These are phyloP conservation scores for Xylariaceae sp. DNA, from an alignment of 2,329 filamentous ascomycete species.

Conservation along the genomic window DNA sequence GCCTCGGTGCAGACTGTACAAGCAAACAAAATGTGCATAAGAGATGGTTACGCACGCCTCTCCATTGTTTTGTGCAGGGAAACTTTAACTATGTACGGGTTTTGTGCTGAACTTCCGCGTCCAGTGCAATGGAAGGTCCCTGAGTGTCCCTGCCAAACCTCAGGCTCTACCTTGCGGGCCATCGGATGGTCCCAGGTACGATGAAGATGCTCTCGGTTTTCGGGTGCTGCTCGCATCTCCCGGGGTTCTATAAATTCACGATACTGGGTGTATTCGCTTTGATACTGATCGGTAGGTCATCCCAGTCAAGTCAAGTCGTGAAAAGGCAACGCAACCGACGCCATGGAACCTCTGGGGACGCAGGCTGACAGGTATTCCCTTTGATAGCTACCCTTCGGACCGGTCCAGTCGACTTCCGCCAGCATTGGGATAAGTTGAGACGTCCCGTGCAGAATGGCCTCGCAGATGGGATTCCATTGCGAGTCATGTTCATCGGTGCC, in stretches of 20 bases:
- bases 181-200: constrained; percentile 11
- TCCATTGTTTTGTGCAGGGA: no score
- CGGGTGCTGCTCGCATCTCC: constrained; percentile 23
- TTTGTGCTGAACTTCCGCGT: not conserved
- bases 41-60: no score
- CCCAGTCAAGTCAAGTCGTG: no score
- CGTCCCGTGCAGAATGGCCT: constrained; percentile 17
- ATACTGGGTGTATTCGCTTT: constrained; percentile 18
- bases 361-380: constrained; percentile 2
- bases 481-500: constrained; percentile 29
- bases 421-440: constrained; percentile 25
- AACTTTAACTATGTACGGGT: no score
- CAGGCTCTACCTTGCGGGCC: constrained; percentile 1
- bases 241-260: constrained; percentile 24
- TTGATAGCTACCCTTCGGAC: constrained; percentile 20
- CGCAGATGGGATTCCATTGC: constrained; percentile 25
- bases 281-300: constrained; percentile 23
- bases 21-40: no score
- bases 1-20: no score
- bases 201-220: constrained; percentile 21
- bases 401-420: constrained; percentile 22
- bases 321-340: no score
- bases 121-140: not conserved
- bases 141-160: not conserved
- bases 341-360: not conserved